Evolutionary conservation across 306 rosid genomes (phyloP).

Genomic region (Elaeagnus macrophylla): DNA sequence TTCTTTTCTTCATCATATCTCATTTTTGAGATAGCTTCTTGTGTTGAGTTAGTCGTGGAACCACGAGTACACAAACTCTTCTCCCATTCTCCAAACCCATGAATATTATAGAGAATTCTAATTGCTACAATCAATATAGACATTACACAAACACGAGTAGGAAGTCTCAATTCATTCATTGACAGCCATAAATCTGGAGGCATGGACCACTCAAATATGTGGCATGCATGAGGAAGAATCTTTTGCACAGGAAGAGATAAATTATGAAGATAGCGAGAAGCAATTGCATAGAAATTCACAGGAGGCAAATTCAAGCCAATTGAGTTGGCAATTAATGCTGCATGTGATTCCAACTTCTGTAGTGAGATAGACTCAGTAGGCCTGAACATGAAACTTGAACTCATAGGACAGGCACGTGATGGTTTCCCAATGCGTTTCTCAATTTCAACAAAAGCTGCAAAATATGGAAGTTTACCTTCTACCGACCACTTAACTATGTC

Average conservation of each 20-base stretch:
- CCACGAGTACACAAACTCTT: slow-evolving; percentile 36
- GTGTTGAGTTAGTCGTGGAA: slow-evolving; percentile 13
- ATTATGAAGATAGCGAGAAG: slow-evolving; percentile 47
- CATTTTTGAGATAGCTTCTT: slow-evolving; percentile 7
- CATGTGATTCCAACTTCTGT: slow-evolving; percentile 57
- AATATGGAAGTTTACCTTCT: slow-evolving; percentile 85
- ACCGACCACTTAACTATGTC: slow-evolving; percentile 67
- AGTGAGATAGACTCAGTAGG: slow-evolving; percentile 50
- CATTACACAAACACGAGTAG: slow-evolving; percentile 73
- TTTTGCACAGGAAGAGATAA: slow-evolving; percentile 53
- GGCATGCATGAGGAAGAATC: slow-evolving; percentile 57
- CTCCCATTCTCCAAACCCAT: slow-evolving; percentile 91
- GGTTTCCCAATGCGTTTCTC: slow-evolving; percentile 52
- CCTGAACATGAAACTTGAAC: slow-evolving; percentile 58
- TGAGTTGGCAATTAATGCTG: slow-evolving; percentile 61
- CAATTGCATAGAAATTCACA: slow-evolving; percentile 69
- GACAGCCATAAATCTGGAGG: slow-evolving; percentile 76
- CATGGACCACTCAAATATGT: slow-evolving; percentile 72
- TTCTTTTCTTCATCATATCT: slow-evolving; percentile 19
- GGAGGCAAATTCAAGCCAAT: slow-evolving; percentile 75
- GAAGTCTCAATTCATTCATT: slow-evolving; percentile 53
- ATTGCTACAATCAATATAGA: slow-evolving; percentile 72
- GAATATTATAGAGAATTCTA: slow-evolving; percentile 57
- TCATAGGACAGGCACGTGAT: slow-evolving; percentile 66
- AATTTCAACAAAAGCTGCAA: slow-evolving; percentile 66